These are phyloP conservation scores for Wallacemonas sp. DNA, from an alignment of 208 protist species.

Conservation along the genomic window DNA sequence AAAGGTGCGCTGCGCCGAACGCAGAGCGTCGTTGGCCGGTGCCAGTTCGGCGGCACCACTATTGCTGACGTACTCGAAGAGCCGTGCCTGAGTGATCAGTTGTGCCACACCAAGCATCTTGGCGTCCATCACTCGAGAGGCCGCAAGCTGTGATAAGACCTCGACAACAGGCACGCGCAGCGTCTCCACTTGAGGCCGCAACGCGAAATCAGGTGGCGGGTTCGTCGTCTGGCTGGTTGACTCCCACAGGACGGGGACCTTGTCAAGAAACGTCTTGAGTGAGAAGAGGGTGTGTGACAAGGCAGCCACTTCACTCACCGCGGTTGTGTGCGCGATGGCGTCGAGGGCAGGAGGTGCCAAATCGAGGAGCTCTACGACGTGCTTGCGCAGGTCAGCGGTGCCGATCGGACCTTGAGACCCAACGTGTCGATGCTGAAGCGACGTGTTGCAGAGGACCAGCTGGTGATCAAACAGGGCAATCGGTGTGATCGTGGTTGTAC, in stretches of 20 bases:
- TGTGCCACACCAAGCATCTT: too few relatives aligned
- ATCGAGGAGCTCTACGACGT: neutral
- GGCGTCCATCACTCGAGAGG: too few relatives aligned
- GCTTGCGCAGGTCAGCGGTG: neutral
- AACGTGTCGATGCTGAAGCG: neutral
- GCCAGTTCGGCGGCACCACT: too few relatives aligned
- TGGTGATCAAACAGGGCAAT: neutral
- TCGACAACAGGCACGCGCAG: too few relatives aligned
- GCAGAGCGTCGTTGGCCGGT: too few relatives aligned
- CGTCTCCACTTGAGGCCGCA: too few relatives aligned
- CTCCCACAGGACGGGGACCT: neutral
- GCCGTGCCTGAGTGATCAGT: too few relatives aligned
- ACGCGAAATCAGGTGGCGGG: too few relatives aligned
- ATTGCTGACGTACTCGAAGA: too few relatives aligned
- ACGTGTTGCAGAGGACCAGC: neutral
- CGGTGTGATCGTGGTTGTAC: neutral
- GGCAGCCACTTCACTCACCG: neutral
- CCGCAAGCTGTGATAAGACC: too few relatives aligned
- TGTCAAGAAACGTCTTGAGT: neutral
- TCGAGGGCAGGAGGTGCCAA: neutral
- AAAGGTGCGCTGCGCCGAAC: neutral
- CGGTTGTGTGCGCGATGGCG: neutral
- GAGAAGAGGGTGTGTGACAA: neutral
- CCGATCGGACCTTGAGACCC: neutral
- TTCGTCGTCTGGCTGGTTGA: too few relatives aligned